Evolutionary conservation across 768 basidiomycete species (phyloP).

Genomic region (Lactarius sanguifluus): DNA sequence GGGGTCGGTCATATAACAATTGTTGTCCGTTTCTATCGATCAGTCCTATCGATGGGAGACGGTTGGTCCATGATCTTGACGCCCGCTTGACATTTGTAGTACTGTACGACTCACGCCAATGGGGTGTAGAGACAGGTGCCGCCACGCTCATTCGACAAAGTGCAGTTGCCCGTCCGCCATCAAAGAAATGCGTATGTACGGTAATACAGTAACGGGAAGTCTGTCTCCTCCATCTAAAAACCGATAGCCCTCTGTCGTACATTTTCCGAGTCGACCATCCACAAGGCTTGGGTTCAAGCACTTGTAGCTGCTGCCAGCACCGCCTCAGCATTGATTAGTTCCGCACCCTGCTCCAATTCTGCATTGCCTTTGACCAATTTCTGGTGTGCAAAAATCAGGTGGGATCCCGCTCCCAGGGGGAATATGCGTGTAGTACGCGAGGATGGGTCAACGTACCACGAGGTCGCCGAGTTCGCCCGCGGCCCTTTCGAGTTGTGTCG

Average conservation of each 20-base stretch:
- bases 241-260: background rate
- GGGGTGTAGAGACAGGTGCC: background rate
- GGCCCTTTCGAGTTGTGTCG: conserved; percentile 58
- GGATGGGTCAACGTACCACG: conserved; percentile 51
- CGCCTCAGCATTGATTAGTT: conserved; percentile 51
- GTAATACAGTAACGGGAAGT: background rate
- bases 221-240: background rate
- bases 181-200: background rate
- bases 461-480: conserved; percentile 62
- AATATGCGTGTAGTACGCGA: background rate
- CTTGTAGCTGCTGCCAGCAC: conserved; percentile 45
- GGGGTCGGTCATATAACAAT: too few relatives aligned
- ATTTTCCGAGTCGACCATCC: background rate
- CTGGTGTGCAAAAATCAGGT: conserved; percentile 34
- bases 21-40: background rate
- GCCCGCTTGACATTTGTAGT: too few relatives aligned
- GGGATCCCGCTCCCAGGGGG: background rate
- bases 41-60: too few relatives aligned
- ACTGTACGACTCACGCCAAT: too few relatives aligned
- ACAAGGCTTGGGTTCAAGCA: background rate
- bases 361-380: conserved; percentile 45
- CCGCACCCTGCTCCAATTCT: conserved; percentile 38
- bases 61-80: too few relatives aligned
- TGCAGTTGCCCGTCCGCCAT: background rate
- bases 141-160: background rate